Percentiles rank a stretch among this genome's conserved stretches.
Conservation (phyloP, 208 protist genomes). For the Crithidia acanthocephali region DNA sequence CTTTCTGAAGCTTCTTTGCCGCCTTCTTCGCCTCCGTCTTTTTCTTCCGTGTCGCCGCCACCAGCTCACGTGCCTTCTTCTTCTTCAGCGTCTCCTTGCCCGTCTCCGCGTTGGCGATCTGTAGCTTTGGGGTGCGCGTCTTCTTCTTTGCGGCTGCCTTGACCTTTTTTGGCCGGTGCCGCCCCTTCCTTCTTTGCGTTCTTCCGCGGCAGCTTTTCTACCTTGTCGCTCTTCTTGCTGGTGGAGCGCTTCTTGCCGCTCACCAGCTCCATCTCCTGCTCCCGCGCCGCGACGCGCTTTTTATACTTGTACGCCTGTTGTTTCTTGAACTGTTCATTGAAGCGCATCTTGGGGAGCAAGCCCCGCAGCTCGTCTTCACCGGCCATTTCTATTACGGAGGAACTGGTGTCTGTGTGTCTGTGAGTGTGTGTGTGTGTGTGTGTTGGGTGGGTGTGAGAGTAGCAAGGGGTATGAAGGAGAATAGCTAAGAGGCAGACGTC, state of each 20-base stretch:
- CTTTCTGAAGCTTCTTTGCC: not conserved
- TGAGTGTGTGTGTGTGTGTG: too few species aligned
- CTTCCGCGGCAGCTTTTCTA: not conserved
- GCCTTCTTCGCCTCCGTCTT: conserved; percentile 24
- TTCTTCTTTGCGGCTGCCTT: conserved; percentile 27
- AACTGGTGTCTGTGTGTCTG: too few species aligned
- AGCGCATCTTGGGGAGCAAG: conserved; percentile 43
- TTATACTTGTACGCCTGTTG: conserved; percentile 48
- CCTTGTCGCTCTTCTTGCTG: not conserved
- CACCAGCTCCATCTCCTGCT: conserved; percentile 35
- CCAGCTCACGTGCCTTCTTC: conserved; percentile 50
- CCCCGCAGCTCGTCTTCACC: conserved; percentile 35
- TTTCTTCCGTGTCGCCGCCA: conserved; percentile 37
- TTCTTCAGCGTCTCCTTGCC: conserved; percentile 63
- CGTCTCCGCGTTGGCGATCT: conserved; percentile 40
- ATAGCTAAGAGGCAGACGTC: too few species aligned
- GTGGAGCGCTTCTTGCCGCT: conserved; percentile 31
- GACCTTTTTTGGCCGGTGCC: not conserved
- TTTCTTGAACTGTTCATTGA: conserved; percentile 73
- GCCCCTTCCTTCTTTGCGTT: conserved; percentile 18
- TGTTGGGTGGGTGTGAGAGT: too few species aligned
- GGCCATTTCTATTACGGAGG: conserved; percentile 13
- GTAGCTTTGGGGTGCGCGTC: conserved; percentile 48
- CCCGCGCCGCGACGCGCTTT: conserved; percentile 41
- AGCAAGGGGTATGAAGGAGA: too few species aligned